Evolutionary conservation across 1,284 basidiomycete species (phyloP).

Genomic region (Trichosporon coremiiforme): DNA sequence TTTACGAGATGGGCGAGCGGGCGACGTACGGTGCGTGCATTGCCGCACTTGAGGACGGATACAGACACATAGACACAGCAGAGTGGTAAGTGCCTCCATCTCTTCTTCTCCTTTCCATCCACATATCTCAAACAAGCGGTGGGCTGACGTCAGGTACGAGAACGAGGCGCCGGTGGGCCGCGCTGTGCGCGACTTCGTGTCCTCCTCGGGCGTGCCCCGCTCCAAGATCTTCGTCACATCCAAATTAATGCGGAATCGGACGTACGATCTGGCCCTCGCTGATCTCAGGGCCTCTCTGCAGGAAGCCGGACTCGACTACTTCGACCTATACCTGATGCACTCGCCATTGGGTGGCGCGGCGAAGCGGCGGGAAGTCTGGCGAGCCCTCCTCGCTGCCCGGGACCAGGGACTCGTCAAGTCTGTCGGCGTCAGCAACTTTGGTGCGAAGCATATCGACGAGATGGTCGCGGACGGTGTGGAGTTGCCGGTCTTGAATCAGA

Average conservation of each 20-base stretch:
- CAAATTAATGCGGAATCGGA: constrained; percentile 66
- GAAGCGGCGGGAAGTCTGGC: constrained; percentile 57
- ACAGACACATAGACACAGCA: constrained; percentile 65
- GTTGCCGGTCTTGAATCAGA: constrained; percentile 56
- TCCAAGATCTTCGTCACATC: constrained; percentile 68
- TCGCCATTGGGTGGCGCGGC: constrained; percentile 56
- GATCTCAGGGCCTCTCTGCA: constrained; percentile 64
- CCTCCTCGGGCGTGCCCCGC: constrained; percentile 57
- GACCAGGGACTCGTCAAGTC: constrained; percentile 54
- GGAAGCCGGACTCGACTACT: constrained; percentile 60
- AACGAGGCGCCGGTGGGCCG: constrained; percentile 67
- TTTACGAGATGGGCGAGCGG: constrained; percentile 66
- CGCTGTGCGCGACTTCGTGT: constrained; percentile 63
- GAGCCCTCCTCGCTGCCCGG: constrained; percentile 55
- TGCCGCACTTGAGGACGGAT: constrained; percentile 69
- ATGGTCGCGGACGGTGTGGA: constrained; percentile 48
- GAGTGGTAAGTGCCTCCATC: not conserved
- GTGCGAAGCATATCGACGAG: constrained; percentile 59
- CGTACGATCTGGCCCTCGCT: constrained; percentile 60
- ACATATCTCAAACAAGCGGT: not conserved
- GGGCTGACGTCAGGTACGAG: constrained; percentile 63
- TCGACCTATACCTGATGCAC: constrained; percentile 58
- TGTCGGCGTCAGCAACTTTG: constrained; percentile 59
- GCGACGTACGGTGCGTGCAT: constrained; percentile 64
- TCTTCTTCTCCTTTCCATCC: not conserved